Evolutionary conservation across 208 protist genomes (phyloP), one percentile per base, ranked within the genome.

Genomic region (Crithidia expoeki): DNA sequence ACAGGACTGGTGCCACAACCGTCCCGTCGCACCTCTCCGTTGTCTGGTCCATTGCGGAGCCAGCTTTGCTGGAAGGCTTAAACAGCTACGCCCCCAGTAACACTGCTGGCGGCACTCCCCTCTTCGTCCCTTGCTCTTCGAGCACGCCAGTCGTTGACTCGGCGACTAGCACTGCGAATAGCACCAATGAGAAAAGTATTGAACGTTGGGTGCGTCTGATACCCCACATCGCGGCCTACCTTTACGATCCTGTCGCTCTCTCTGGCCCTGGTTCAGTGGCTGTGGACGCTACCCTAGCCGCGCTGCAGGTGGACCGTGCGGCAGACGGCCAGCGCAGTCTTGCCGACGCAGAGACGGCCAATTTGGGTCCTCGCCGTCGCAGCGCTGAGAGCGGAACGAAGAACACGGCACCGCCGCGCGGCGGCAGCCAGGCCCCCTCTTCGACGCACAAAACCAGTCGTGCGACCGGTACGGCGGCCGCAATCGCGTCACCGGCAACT

Each of bases 11-110:
- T 27, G 33, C 46, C 33, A 23, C 52, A 10, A 36, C 33, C 21
- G 51, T 61, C 21, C 65, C 76, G 11, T 38, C 62, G 42, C 81
- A 88, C 23, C 17, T 88, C 23, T 42, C 64, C 12, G 79, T 88
- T n/a, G 67, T 86, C 33, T 90, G 81, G 81, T 52, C 81, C n/a
- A 62, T 85, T 33, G 32, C 71, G 0, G 64, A 83, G 32, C 61
- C 81, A 30, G 69, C 69, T 2, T 46, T 87, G 51, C 60, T 87
- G 21, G 46, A 47, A 11, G 70, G 68, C 2, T 65, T 90, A 25
- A 62, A 70, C 36, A 55, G 62, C n/a, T 44, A 64, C 55, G 32
- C 33, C 11, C 28, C 7, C 27, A 21, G 40, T 23, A 34, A 51
- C 21, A 23, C 16, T 0, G 62, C 32, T 19, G 21, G 28, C 30